Conservation (phyloP, 2,329 filamentous ascomycete genomes). For the Aureobasidium sp. region DNA sequence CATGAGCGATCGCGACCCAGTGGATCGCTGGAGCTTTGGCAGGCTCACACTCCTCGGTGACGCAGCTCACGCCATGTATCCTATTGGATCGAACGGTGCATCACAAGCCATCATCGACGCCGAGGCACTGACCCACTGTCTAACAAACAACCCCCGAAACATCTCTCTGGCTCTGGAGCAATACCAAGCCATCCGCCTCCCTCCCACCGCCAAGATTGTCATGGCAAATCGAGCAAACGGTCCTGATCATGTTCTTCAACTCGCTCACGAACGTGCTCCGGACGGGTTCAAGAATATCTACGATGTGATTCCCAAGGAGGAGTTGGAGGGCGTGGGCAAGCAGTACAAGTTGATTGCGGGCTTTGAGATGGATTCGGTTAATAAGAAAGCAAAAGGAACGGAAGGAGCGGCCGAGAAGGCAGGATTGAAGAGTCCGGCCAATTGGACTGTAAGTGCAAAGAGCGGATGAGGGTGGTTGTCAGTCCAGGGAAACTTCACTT, state of each 20-base stretch:
- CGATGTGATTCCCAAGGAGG: slow-evolving; percentile 21
- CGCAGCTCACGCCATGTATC: slow-evolving; percentile 38
- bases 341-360: slow-evolving; percentile 37
- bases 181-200: slow-evolving; percentile 36
- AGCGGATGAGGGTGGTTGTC: not conserved
- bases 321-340: slow-evolving; percentile 24
- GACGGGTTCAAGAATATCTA: slow-evolving; percentile 37
- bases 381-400: slow-evolving; percentile 34
- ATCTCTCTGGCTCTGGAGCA: slow-evolving; percentile 30
- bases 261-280: slow-evolving; percentile 40
- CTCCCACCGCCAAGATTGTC: slow-evolving; percentile 40
- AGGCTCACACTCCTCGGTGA: slow-evolving; percentile 36
- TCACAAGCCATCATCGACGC: slow-evolving; percentile 42
- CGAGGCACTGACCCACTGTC: slow-evolving; percentile 32
- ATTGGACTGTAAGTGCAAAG: slow-evolving; percentile 16
- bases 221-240: slow-evolving; percentile 42
- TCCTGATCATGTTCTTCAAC: slow-evolving; percentile 41
- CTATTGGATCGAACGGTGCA: slow-evolving; percentile 39
- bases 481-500: too few species aligned
- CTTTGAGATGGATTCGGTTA: slow-evolving; percentile 41
- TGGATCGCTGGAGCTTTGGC: slow-evolving; percentile 35
- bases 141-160: slow-evolving; percentile 24
- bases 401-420: slow-evolving; percentile 24
- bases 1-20: slow-evolving; percentile 41
- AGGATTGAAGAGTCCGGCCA: slow-evolving; percentile 21